A percentile compares a stretch with the other conserved stretches of the same genome.
Conservation (phyloP, 129 eudicot genomes). For the Cynara cardunculus region DNA sequence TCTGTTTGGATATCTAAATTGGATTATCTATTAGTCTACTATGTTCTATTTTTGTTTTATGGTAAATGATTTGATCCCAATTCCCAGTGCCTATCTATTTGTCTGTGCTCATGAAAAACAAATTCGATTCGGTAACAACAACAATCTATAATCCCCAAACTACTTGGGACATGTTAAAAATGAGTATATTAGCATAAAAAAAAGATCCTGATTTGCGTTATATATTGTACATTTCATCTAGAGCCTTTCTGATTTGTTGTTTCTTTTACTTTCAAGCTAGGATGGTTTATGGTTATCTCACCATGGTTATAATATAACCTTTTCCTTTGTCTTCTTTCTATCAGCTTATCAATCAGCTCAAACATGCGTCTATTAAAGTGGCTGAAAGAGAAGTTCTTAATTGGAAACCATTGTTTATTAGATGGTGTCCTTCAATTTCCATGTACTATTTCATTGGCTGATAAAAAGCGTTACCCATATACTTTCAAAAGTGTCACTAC, state of each 20-base stretch:
- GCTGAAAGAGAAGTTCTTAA: slow-evolving; percentile 7
- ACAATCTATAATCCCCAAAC: background rate
- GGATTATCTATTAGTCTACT: background rate
- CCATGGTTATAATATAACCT: background rate
- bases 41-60: background rate
- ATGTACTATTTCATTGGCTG: background rate
- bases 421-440: slow-evolving; percentile 18
- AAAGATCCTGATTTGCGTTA: background rate
- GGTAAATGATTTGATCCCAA: slow-evolving; percentile 1
- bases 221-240: background rate
- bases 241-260: background rate
- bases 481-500: slow-evolving; percentile 16
- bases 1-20: slow-evolving; percentile 7
- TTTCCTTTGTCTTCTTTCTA: slow-evolving; percentile 17
- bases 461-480: background rate
- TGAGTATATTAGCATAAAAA: background rate
- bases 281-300: slow-evolving; percentile 7
- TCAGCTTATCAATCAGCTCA: slow-evolving; percentile 10
- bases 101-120: background rate
- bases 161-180: background rate
- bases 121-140: background rate
- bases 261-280: slow-evolving; percentile 1
- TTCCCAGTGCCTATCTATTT: background rate
- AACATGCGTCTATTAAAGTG: background rate
- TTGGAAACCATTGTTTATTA: slow-evolving; percentile 15